A percentile compares a stretch with the other conserved stretches of the same genome.
Conservation (phyloP, 208 protist species). For the Acanthamoeba healyi region DNA sequence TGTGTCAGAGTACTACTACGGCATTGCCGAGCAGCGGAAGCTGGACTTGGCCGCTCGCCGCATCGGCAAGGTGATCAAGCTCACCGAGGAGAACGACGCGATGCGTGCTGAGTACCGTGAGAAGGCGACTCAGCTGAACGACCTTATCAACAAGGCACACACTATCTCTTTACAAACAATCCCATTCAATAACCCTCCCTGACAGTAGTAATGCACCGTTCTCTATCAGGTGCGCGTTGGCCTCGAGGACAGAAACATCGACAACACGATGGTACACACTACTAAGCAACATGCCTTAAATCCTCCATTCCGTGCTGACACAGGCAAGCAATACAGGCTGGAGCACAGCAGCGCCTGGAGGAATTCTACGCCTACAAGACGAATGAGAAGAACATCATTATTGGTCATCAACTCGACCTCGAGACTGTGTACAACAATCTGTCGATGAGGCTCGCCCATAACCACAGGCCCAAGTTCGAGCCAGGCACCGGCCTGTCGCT, state of each 20-base stretch:
- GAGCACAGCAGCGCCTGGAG: slow-evolving; percentile 58
- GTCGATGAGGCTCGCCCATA: slow-evolving; percentile 66
- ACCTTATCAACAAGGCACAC: slow-evolving; percentile 58
- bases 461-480: slow-evolving; percentile 72
- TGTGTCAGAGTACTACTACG: slow-evolving; percentile 72
- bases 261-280: slow-evolving; percentile 78
- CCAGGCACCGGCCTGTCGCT: slow-evolving; percentile 55
- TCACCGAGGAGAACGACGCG: slow-evolving; percentile 74
- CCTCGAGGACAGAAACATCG: neutral
- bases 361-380: slow-evolving; percentile 76
- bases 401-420: slow-evolving; percentile 70
- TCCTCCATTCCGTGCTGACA: too few relatives aligned
- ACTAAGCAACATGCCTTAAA: too few relatives aligned
- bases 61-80: slow-evolving; percentile 76
- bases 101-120: slow-evolving; percentile 50
- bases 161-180: too few relatives aligned
- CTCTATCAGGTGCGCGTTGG: neutral
- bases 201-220: too few relatives aligned
- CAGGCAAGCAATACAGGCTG: neutral
- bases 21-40: slow-evolving; percentile 78
- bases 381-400: slow-evolving; percentile 71
- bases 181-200: too few relatives aligned
- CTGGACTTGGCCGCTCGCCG: slow-evolving; percentile 75
- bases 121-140: slow-evolving; percentile 16
- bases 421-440: slow-evolving; percentile 79